Conservation (phyloP, 495 filamentous ascomycete genomes). For the Tirmania nivea region DNA sequence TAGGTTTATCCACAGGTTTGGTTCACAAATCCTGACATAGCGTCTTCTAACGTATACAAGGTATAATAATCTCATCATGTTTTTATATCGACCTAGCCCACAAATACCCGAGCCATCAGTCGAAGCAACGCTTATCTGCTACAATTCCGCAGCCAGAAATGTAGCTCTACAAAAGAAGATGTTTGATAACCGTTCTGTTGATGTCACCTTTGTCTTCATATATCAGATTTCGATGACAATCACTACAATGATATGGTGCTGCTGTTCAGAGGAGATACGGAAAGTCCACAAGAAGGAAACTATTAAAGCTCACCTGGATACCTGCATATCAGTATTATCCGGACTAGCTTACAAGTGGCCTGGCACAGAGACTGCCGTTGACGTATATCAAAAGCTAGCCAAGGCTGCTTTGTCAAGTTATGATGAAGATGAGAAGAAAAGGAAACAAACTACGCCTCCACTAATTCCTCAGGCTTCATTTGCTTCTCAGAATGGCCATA, state of each 20-base stretch:
- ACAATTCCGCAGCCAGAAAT: conserved; percentile 57
- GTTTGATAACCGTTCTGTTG: conserved; percentile 47
- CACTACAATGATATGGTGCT: conserved; percentile 69
- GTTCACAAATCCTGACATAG: conserved; percentile 34
- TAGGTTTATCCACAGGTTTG: conserved; percentile 23
- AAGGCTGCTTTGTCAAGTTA: conserved; percentile 66
- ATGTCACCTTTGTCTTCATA: conserved; percentile 81
- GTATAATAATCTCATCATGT: conserved; percentile 65
- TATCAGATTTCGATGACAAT: conserved; percentile 68
- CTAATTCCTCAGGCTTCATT: too few species aligned
- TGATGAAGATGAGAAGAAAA: conserved; percentile 31
- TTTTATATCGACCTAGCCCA: conserved; percentile 67
- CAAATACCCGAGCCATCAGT: conserved; percentile 68
- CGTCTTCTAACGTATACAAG: conserved; percentile 16
- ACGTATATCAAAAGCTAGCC: conserved; percentile 62
- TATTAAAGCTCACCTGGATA: conserved; percentile 45
- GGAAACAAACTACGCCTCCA: background rate
- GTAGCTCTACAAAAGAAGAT: conserved; percentile 57
- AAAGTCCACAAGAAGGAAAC: conserved; percentile 42
- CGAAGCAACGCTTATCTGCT: conserved; percentile 53
- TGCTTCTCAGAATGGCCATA: too few species aligned
- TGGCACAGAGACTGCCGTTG: conserved; percentile 57
- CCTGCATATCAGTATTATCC: conserved; percentile 50
- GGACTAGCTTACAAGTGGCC: conserved; percentile 70
- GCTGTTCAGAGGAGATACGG: conserved; percentile 68